Evolutionary conservation across 2,329 filamentous ascomycete genomes (phyloP), one percentile per base, ranked within the genome.

Genomic region (Fusarium transvaalense): DNA sequence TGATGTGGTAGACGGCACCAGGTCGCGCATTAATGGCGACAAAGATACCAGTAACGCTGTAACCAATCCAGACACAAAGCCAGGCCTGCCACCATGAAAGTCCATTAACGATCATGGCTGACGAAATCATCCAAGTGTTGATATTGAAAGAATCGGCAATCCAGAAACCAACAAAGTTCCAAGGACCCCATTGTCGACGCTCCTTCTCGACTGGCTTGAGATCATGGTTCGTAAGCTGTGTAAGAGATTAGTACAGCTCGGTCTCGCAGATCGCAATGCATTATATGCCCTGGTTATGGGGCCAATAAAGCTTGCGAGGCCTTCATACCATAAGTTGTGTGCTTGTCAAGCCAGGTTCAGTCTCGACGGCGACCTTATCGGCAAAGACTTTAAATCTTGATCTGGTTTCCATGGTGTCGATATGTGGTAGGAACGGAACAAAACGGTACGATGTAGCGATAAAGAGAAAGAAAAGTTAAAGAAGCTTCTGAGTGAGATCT

Each of bases 91-190:
- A 97, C 93, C 93, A 97, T 10, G 92, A 92, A 23, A 97, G 83
- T 14, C 93, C 92, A 47, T 82, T 83, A 2, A 91, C 86, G 34
- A 97, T 92, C 87, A 93, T 94, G 37, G 91, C 89, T 2, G 91
- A 93, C 0, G 92, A 91, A 66, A 97, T 96, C 92, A 97, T 97
- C 94, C 93, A 97, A 3, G 93, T 96, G 79, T 95, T 96, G 76
- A 96, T 93, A 78, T 95, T 95, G 82, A 94, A 93, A 1, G 89
- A 91, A 79, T 95, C 92, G 31, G 92, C 91, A 74, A 96, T 86
- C 92, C 92, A 95, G 77, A 96, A 96, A 15, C 89, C 92, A 39
- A 97, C 91, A 76, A 94, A 97, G 79, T 97, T 97, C 88, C 91
- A 93, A 31, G 91, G 82, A 19, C 89, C 89, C 94, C 94, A 97